Evolutionary conservation across 2,329 filamentous ascomycete genomes (phyloP).

Genomic region (Lachnellula suecica): DNA sequence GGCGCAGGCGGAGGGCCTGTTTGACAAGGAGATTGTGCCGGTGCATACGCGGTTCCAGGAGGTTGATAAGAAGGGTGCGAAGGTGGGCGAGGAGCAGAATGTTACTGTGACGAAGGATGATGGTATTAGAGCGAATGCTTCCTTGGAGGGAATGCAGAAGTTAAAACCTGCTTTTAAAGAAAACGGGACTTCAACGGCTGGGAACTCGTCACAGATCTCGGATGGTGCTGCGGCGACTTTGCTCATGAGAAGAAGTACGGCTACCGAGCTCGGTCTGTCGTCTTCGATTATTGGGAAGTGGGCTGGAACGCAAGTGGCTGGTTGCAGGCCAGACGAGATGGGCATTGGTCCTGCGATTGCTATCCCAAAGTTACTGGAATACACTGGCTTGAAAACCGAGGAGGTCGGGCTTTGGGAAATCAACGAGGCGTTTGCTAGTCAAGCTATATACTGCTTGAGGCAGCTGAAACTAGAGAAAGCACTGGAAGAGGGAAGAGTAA

Average conservation of each 20-base stretch:
- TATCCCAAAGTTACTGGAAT: slow-evolving; percentile 76
- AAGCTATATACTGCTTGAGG: slow-evolving; percentile 69
- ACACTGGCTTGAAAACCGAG: slow-evolving; percentile 61
- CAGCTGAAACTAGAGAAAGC: slow-evolving; percentile 64
- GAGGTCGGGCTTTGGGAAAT: slow-evolving; percentile 90
- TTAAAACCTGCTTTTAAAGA: slow-evolving; percentile 84
- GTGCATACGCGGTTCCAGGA: slow-evolving; percentile 70
- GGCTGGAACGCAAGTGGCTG: slow-evolving; percentile 71
- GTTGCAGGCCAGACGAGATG: slow-evolving; percentile 90
- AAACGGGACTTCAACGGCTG: slow-evolving; percentile 77
- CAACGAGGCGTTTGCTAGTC: slow-evolving; percentile 77
- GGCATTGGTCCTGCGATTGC: slow-evolving; percentile 84
- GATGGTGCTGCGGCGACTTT: slow-evolving; percentile 85
- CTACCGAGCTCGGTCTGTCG: slow-evolving; percentile 68
- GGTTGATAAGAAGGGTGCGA: slow-evolving; percentile 58
- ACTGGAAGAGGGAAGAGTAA: slow-evolving; percentile 69
- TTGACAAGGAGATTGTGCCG: slow-evolving; percentile 77
- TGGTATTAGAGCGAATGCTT: slow-evolving; percentile 71
- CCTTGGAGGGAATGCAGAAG: slow-evolving; percentile 67
- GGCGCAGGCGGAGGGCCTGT: slow-evolving; percentile 68
- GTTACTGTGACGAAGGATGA: slow-evolving; percentile 78
- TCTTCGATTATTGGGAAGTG: slow-evolving; percentile 78
- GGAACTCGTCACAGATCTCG: slow-evolving; percentile 82
- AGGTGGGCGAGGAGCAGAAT: slow-evolving; percentile 53
- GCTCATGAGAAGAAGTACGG: slow-evolving; percentile 81